Conservation (phyloP, 2,329 filamentous ascomycete genomes). For the Paecilomyces dactylethromorphus region DNA sequence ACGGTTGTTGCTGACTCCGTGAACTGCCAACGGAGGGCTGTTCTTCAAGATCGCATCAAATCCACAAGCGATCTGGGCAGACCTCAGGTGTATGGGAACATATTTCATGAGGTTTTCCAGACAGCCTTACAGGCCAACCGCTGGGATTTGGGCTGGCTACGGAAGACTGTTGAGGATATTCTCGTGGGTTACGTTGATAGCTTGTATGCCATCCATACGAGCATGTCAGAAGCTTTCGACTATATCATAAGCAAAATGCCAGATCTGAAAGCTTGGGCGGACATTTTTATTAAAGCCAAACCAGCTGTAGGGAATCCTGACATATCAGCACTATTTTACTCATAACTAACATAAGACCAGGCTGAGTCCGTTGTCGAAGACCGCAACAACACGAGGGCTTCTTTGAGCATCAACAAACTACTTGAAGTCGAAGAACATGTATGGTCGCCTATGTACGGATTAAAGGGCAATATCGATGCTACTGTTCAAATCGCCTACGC, state of each 20-base stretch:
- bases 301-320: conserved; percentile 53
- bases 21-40: conserved; percentile 79
- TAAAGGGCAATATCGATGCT: conserved; percentile 97
- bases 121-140: conserved; percentile 75
- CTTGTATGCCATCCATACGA: conserved; percentile 78
- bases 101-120: conserved; percentile 94
- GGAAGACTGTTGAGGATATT: conserved; percentile 58
- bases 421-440: conserved; percentile 96
- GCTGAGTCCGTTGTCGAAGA: conserved; percentile 69
- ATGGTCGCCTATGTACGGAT: conserved; percentile 94
- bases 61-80: conserved; percentile 73
- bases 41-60: conserved; percentile 91
- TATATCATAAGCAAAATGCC: conserved; percentile 78
- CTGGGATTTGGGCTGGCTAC: conserved; percentile 68
- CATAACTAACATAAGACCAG: conserved; percentile 35
- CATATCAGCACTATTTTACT: neutral
- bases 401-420: conserved; percentile 84
- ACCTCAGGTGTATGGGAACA: conserved; percentile 82
- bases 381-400: conserved; percentile 66
- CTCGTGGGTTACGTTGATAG: conserved; percentile 79
- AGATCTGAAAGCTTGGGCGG: conserved; percentile 76
- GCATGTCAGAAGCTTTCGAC: conserved; percentile 64
- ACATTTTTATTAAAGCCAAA: conserved; percentile 65
- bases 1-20: conserved; percentile 97
- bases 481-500: conserved; percentile 83